Evolutionary conservation across 2,329 filamentous ascomycete species (phyloP), one percentile per base, ranked within the genome.

Genomic region (Metarhizium album): DNA sequence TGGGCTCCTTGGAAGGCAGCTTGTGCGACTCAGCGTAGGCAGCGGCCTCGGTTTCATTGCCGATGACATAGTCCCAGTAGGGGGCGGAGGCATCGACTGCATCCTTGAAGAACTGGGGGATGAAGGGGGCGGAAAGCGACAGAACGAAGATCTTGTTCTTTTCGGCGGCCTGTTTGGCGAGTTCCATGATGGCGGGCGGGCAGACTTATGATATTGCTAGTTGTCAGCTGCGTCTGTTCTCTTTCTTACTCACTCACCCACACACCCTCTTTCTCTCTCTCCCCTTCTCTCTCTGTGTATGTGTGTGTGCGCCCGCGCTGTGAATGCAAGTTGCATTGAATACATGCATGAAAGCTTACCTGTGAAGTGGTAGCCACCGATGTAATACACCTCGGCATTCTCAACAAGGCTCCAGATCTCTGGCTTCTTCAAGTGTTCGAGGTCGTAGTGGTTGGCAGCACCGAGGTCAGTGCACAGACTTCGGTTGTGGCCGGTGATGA

Each of bases 91-190:
- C 83, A 70, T 95, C 89, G 46, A 98, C 81, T 58, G 83, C 86
- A 47, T 96, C 90, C 78, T 96, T 96, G 85, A 97, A 98, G 80
- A 96, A 95, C 67, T 95, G 86, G 38, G 86, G 76, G 64, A 98
- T 95, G 77, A 98, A 98, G 53, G 93, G 93, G 7, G 93, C 93
- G 48, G 89, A 93, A 54, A 98, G 82, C 60, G 90, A 94, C 60
- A 98, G 83, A 61, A 90, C 82, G 70, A 97, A 95, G 55, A 78
- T 76, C 82, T 98, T 98, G 79, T 97, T 85, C 70, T 88, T 83
- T 57, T 78, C 74, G 38, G 89, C 90, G 52, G 93, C 91, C 73
- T 97, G 87, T 70, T 95, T 84, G 59, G 86, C 91, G 46, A 98
- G 79, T 58, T 90, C 88, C 76, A 90, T 76, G 66, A 95, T 90